These are phyloP conservation scores for Colletotrichum tanaceti DNA, from an alignment of 2,329 filamentous ascomycete species.

Conservation along the genomic window DNA sequence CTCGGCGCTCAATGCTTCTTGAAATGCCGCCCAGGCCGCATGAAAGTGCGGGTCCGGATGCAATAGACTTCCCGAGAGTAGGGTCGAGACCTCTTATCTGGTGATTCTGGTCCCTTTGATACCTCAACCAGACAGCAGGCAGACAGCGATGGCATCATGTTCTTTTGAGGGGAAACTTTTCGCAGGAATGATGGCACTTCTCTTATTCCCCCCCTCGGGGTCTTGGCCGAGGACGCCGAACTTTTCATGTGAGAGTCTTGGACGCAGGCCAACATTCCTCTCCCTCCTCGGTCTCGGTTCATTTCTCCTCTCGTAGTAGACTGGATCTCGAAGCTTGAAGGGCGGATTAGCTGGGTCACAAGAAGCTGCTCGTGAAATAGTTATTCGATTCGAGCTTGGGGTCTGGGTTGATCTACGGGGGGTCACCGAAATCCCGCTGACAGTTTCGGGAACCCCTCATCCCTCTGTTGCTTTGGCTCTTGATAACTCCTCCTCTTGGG, in stretches of 20 bases:
- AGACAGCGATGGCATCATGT: not conserved
- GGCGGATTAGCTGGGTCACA: not conserved
- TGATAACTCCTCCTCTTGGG: not conserved
- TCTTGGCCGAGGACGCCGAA: not conserved
- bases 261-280: not conserved
- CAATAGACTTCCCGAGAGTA: slow-evolving; percentile 9
- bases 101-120: not conserved
- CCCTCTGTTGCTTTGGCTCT: not conserved
- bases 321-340: not conserved
- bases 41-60: slow-evolving; percentile 15
- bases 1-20: slow-evolving; percentile 1
- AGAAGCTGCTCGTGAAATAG: not conserved
- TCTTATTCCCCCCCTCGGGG: not conserved
- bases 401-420: not conserved
- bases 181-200: not conserved
- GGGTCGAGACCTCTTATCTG: not conserved
- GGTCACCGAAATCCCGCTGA: not conserved
- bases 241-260: slow-evolving; percentile 1
- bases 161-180: slow-evolving; percentile 2
- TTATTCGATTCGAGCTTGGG: not conserved
- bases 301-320: not conserved
- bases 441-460: not conserved
- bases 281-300: not conserved
- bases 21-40: slow-evolving; percentile 12
- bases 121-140: not conserved